Conservation (phyloP, 2,329 filamentous ascomycete species). For the Aspergillus alliaceus region DNA sequence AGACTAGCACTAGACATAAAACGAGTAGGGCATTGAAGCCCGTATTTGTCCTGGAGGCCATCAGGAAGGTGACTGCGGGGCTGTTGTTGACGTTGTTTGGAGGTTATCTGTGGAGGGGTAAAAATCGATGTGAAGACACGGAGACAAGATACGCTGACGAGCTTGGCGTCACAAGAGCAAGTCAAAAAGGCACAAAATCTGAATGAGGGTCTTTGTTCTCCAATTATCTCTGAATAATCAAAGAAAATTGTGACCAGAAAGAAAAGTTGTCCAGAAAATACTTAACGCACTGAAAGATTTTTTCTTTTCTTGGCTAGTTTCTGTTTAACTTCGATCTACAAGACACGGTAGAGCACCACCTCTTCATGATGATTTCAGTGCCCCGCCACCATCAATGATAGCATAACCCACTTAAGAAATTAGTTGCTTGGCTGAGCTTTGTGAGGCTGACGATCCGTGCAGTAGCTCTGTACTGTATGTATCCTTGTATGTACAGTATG, state of each 20-base stretch:
- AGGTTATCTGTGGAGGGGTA: neutral
- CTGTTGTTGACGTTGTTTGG: neutral
- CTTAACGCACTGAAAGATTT: neutral
- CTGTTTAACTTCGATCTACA: neutral
- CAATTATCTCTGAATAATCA: neutral
- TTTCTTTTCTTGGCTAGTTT: neutral
- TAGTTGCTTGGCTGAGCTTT: neutral
- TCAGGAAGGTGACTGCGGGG: slow-evolving; percentile 6
- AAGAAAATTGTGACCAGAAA: neutral
- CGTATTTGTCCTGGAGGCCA: slow-evolving; percentile 19
- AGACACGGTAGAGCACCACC: neutral
- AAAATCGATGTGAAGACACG: slow-evolving; percentile 1
- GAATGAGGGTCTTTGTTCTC: neutral
- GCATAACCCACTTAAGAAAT: neutral
- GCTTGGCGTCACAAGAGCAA: neutral
- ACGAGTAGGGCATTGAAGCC: slow-evolving; percentile 35
- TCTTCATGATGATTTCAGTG: neutral
- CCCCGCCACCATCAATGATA: neutral
- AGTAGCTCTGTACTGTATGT: neutral
- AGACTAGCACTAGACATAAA: slow-evolving; percentile 36
- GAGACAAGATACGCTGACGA: neutral
- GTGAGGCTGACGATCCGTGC: neutral
- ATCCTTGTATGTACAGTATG: too few relatives aligned
- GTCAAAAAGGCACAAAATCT: neutral
- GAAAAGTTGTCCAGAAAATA: too few relatives aligned